phyloP scores from a whole-genome alignment of 164 flowering plant species.

The Stephania japonica region DNA sequence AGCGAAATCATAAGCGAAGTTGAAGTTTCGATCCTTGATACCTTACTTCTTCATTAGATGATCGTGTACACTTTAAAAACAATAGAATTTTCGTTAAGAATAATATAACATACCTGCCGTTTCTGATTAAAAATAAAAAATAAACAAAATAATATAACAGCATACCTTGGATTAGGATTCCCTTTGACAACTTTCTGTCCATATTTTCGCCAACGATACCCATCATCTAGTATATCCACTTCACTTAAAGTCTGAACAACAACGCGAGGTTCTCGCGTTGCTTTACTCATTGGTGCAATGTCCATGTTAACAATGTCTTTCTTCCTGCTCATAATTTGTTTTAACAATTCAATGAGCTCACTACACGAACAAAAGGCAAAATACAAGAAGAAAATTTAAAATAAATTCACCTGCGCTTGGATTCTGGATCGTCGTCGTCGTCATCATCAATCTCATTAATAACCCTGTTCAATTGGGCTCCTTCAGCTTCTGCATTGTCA shows the following conservation, averaged over 20 bases:
- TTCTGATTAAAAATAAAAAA: no score
- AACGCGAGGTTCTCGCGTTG: slow-evolving; percentile 81
- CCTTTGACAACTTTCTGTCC: slow-evolving; percentile 95
- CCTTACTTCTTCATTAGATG: background rate
- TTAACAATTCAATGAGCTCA: slow-evolving; percentile 9
- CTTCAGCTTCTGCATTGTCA: slow-evolving; percentile 36
- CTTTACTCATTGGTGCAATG: slow-evolving; percentile 57
- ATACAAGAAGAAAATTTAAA: background rate
- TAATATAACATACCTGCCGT: slow-evolving; percentile 34
- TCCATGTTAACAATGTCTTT: slow-evolving; percentile 47
- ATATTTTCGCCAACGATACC: slow-evolving; percentile 87
- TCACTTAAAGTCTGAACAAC: slow-evolving; percentile 89
- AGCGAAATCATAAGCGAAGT: no score
- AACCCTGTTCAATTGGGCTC: slow-evolving; percentile 20
- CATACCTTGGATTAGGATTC: slow-evolving; percentile 86
- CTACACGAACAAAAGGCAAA: slow-evolving; percentile 3
- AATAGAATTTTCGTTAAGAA: background rate
- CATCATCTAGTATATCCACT: slow-evolving; percentile 88
- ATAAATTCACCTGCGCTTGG: slow-evolving; percentile 20
- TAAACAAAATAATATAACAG: background rate
- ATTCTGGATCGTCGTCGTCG: slow-evolving; percentile 53
- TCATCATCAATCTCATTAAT: slow-evolving; percentile 53
- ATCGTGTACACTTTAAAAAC: background rate
- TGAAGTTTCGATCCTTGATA: no score
- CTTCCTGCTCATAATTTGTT: slow-evolving; percentile 39